Evolutionary conservation across 257 asterid genomes (phyloP), one percentile per base, ranked within the genome.

Genomic region (Anisodus tanguticus): DNA sequence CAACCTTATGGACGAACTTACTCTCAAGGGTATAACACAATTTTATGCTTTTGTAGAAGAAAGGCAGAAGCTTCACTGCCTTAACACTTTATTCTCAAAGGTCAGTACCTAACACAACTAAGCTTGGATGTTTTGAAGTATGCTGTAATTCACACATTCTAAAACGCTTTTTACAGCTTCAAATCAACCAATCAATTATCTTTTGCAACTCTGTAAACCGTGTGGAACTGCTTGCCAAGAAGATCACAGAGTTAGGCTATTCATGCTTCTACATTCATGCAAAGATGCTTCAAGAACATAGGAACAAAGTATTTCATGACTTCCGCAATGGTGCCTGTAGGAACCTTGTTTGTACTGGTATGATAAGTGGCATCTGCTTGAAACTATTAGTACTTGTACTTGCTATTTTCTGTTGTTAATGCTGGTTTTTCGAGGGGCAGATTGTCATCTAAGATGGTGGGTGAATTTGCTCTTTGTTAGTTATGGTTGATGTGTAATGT

Each of bases 261-360:
- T 93, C 98, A 83, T 95, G 98, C 89, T 95, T 95, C 93, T 95
- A 95, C 83, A 95, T 95, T 79, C 98, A 95, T 81, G 98, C 98
- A n/a, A 95, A 95, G 92, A 95, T 95, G 98, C 98, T 94, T 87
- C 98, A 94, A 87, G 98, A 94, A 88, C 98, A 94, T 79, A 94
- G 98, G 86, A 94, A 93, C 88, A 90, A 97, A 90, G 98, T 94
- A 31, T 94, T 94, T 89, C 98, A 94, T 58, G 97, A 94, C 88
- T 95, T 95, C 85, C 98, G 98, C 78, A 95, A 95, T 87, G 98
- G 98, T 81, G 98, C 96, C 82, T 95, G 98, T 90, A 89, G 98
- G 91, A 95, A 95, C 89, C 98, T 95, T 88, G 98, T 95, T 51
- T 95, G 98, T 91, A 95, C 98, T 66, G 98, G 98, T 95, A 88